Percentiles rank a stretch among this genome's conserved stretches.
These are phyloP conservation scores for Daldinia caldariorum DNA, from an alignment of 495 filamentous ascomycete genomes.

Conservation along the genomic window DNA sequence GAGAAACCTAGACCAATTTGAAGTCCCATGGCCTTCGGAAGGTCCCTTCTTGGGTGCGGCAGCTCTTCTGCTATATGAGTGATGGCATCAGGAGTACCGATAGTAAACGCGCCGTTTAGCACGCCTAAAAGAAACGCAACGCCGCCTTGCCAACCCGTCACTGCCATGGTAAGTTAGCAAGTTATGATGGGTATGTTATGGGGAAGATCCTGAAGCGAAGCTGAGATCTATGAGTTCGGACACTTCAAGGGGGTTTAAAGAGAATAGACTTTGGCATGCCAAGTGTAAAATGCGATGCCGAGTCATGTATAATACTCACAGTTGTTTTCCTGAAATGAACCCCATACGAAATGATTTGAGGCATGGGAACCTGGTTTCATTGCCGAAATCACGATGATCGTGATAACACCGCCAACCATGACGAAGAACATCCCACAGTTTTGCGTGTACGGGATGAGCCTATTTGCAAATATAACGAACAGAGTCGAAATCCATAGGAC, in stretches of 20 bases:
- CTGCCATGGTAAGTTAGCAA: conserved; percentile 22
- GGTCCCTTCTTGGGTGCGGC: conserved; percentile 68
- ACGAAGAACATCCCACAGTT: conserved; percentile 75
- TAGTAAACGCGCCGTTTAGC: conserved; percentile 85
- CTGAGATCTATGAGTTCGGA: not conserved
- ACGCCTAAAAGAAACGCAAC: conserved; percentile 84
- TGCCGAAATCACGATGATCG: conserved; percentile 76
- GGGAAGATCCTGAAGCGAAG: not conserved
- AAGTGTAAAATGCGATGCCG: too few species aligned
- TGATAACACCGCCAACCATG: conserved; percentile 72
- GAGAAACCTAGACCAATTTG: conserved; percentile 69
- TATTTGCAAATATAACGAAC: conserved; percentile 76
- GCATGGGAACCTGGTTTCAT: conserved; percentile 73
- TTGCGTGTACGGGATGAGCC: conserved; percentile 70
- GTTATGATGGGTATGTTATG: not conserved
- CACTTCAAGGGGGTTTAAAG: not conserved
- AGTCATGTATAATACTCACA: conserved; percentile 18
- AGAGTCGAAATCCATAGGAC: conserved; percentile 72
- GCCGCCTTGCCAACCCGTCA: conserved; percentile 74
- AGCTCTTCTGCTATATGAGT: conserved; percentile 87
- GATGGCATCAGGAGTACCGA: conserved; percentile 81
- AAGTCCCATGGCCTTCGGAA: conserved; percentile 70
- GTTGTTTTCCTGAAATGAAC: conserved; percentile 66
- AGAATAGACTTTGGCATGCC: not conserved
- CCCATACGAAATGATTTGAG: conserved; percentile 68